Base-by-base conservation (phyloP, 192 early-diverging fungal genomes). In the Gigaspora rosea region DNA sequence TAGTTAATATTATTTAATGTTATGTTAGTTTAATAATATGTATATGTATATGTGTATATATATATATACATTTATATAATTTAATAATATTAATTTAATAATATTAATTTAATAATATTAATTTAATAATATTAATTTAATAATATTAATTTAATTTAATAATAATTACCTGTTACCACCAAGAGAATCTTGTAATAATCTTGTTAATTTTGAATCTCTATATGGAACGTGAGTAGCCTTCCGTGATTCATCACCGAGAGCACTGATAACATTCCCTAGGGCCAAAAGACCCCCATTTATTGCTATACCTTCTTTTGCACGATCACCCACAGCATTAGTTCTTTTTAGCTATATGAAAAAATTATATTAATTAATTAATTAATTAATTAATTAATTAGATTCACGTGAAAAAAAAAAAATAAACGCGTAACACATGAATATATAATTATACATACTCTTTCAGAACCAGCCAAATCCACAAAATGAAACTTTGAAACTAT, bases 391-490 rank as follows among this genome's bases (percentile, higher is more conserved):
- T n/a, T n/a, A 7, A 16, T 16, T 65, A 16, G 66, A 46, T 32
- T 18, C 11, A 47, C 27, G 15, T 47, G 32, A 18, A 46, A 22
- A 66, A 59, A 33, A 1, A 59, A 47, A 47, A 61, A 61, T 4
- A 57, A 18, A 54, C 58, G 59, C 27, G 27, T 27, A 32, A 32
- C 27, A 32, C 12, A 12, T 7, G 22, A 62, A 18, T 46, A 41
- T 20, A 9, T 10, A 20, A 11, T 32, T 20, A 64, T 20, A 41
- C 16, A 52, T 85, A 86, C 84, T 61, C 94, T 82, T 84, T 99
- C 97, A 7, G 95, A 96, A 18, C 98, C 98, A 22, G 98, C 98
- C 78, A 99, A 86, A 87, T 99, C 98, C 32, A 99, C 97, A 89
- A 98, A 99, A 79, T 97, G 93, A 75, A 99, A 96, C 86, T 98